Conservation (phyloP, 2,329 filamentous ascomycete species). For the Hymenoscyphus repandus region DNA sequence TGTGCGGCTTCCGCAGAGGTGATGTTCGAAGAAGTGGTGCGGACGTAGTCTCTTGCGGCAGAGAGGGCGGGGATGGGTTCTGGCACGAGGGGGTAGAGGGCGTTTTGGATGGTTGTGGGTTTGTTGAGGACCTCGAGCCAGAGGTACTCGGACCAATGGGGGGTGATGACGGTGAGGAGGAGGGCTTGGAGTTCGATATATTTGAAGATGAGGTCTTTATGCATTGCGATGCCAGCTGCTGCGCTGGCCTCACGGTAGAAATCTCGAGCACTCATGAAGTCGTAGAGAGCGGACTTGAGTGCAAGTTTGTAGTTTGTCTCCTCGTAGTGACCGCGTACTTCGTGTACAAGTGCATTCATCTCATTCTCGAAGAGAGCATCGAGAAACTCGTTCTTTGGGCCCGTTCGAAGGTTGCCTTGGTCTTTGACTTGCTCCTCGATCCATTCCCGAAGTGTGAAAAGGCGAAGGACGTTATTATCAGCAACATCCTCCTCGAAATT, state of each 20-base stretch:
- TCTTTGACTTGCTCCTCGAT: slow-evolving; percentile 79
- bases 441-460: slow-evolving; percentile 83
- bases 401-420: slow-evolving; percentile 66
- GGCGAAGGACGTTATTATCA: slow-evolving; percentile 81
- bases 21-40: slow-evolving; percentile 67
- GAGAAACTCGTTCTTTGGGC: slow-evolving; percentile 70
- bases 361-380: slow-evolving; percentile 92
- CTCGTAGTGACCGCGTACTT: slow-evolving; percentile 74
- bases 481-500: slow-evolving; percentile 97
- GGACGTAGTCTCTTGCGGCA: slow-evolving; percentile 78
- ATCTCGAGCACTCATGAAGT: slow-evolving; percentile 83
- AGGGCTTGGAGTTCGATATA: slow-evolving; percentile 86
- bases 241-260: slow-evolving; percentile 81
- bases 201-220: slow-evolving; percentile 69
- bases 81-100: slow-evolving; percentile 66
- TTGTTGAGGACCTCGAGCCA: slow-evolving; percentile 88
- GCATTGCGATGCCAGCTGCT: slow-evolving; percentile 77
- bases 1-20: slow-evolving; percentile 78
- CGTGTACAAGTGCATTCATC: slow-evolving; percentile 75
- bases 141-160: slow-evolving; percentile 92
- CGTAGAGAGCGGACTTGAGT: slow-evolving; percentile 83
- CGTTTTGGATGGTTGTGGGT: slow-evolving; percentile 70
- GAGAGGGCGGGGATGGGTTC: slow-evolving; percentile 62
- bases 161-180: slow-evolving; percentile 76
- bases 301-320: slow-evolving; percentile 79